Base-by-base conservation (phyloP, 768 basidiomycete species). In the Serendipita vermifera region DNA sequence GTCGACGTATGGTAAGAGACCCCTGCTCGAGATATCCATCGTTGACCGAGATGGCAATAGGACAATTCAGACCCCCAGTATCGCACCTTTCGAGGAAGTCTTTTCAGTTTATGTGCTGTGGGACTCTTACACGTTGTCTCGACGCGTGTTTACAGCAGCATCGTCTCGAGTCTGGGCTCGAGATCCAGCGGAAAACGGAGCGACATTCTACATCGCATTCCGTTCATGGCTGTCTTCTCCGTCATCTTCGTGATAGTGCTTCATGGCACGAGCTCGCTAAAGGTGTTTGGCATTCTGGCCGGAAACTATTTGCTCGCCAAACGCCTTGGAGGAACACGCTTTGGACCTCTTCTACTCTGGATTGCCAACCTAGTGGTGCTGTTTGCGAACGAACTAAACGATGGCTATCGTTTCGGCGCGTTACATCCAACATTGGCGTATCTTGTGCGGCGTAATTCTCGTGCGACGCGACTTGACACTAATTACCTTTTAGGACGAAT, bases 11-110 rank as follows among this genome's bases (percentile, higher is more conserved):
- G 11, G 93, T 94, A 64, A 70, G 86, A 74, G 3, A 24, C 33
- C 33, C 43, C 6, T n/a, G n/a, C n/a, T n/a, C 38, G 5, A 35
- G 14, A 20, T 15, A 31, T 11, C 9, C 35, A 22, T 11, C 3
- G 3, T 5, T 5, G 33, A 9, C 33, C 56, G 3, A 38, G 33
- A 17, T 17, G 41, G 33, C 17, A 22, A 15, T 61, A 97, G 94
- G 96, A 99, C 68, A 87, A 85, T 64, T 90, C 87, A 60, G 96
- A 98, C 64, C 71, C 75, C 0, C 96, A 98, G 71, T 97, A 92
- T 66, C 84, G 85, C 24, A 77, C 81, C 2, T 96, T 99, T 68
- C 79, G 96, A 35, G 74, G 77, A 62, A 88, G 91, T 65, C 65
- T 97, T 41, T 78, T 83, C 3, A 67, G 81, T 3, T 75, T 98